These are phyloP conservation scores for Naegleria gruberi DNA, from an alignment of 208 protist genomes.

Conservation along the genomic window DNA sequence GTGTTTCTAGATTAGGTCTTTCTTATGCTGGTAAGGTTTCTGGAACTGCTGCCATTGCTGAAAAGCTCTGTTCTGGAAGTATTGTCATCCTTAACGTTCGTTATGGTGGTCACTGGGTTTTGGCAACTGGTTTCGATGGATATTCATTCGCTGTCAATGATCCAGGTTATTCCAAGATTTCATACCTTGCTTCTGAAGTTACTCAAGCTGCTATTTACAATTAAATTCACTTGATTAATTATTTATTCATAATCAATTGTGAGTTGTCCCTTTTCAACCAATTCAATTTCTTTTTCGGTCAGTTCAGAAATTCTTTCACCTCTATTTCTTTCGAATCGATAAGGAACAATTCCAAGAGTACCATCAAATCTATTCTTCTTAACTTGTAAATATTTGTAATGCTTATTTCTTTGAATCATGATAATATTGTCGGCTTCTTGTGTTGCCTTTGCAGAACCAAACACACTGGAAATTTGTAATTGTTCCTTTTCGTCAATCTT, in stretches of 20 bases:
- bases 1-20: neutral
- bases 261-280: neutral
- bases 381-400: conserved; percentile 38
- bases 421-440: conserved; percentile 59
- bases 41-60: neutral
- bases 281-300: conserved; percentile 8
- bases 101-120: neutral
- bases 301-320: conserved; percentile 16
- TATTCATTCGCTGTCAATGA: neutral
- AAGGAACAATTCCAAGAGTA: conserved; percentile 40
- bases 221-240: neutral
- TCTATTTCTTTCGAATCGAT: conserved; percentile 35
- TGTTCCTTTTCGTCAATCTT: conserved; percentile 41
- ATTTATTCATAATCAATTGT: neutral
- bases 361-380: conserved; percentile 56
- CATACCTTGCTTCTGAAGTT: neutral
- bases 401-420: conserved; percentile 45
- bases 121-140: neutral
- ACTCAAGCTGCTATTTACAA: neutral
- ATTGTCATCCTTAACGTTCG: neutral
- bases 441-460: conserved; percentile 57
- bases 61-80: neutral
- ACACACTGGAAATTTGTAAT: conserved; percentile 40
- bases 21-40: neutral
- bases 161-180: neutral